Evolutionary conservation across 768 basidiomycete genomes (phyloP).

Genomic region (Naematelia encephala): DNA sequence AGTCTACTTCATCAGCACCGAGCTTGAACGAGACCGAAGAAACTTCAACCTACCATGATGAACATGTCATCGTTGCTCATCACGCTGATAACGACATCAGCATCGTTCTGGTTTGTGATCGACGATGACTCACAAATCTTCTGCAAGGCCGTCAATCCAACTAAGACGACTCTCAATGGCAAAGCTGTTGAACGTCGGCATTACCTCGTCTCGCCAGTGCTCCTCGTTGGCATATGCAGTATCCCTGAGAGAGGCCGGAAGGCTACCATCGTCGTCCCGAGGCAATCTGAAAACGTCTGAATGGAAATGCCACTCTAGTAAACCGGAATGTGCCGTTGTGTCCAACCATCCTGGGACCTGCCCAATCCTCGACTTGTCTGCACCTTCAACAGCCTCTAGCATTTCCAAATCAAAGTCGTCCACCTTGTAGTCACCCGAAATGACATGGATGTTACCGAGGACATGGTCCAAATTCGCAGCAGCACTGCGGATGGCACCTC

Average conservation of each 20-base stretch:
- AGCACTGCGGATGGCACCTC: constrained; percentile 38
- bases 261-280: constrained; percentile 5
- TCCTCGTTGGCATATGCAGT: constrained; percentile 15
- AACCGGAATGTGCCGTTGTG: constrained; percentile 10
- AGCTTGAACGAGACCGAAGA: background rate
- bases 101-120: background rate
- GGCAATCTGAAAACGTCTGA: constrained; percentile 39
- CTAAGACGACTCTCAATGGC: constrained; percentile 42
- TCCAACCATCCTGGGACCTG: constrained; percentile 47
- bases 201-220: constrained; percentile 30
- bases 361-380: constrained; percentile 25
- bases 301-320: constrained; percentile 46
- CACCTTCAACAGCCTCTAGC: constrained; percentile 1
- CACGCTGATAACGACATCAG: constrained; percentile 17
- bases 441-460: constrained; percentile 34
- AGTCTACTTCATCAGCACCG: constrained; percentile 8
- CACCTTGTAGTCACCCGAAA: constrained; percentile 37
- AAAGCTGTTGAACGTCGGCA: constrained; percentile 47
- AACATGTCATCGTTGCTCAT: constrained; percentile 50
- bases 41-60: constrained; percentile 28
- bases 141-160: constrained; percentile 38
- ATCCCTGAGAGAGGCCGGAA: background rate
- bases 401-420: constrained; percentile 1
- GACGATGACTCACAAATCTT: constrained; percentile 35
- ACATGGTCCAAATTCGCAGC: constrained; percentile 14